Conservation (phyloP, 2,329 filamentous ascomycete species). For the Colletotrichum theobromicola region DNA sequence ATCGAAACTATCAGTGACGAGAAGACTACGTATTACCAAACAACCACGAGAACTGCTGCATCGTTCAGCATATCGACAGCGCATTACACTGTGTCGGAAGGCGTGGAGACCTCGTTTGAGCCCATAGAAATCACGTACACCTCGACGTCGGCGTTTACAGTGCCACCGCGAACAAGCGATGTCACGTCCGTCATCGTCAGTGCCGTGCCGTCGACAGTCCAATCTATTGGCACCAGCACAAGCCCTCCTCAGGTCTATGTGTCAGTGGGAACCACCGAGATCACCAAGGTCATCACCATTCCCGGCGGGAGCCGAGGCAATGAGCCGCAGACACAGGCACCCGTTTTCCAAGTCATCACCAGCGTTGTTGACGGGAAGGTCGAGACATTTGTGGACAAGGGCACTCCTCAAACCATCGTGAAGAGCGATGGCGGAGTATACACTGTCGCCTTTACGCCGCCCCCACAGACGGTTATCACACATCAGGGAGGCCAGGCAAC, state of each 20-base stretch:
- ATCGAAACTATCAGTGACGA: background rate
- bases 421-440: conserved; percentile 7
- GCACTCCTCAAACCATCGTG: conserved; percentile 12
- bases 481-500: conserved; percentile 7
- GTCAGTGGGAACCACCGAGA: conserved; percentile 24
- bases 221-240: background rate
- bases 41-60: background rate
- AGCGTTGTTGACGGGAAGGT: conserved; percentile 25
- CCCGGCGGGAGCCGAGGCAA: background rate
- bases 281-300: conserved; percentile 23
- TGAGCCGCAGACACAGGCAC: background rate
- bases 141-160: background rate
- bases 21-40: background rate
- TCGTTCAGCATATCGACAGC: background rate
- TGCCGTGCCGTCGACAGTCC: background rate
- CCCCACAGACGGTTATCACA: background rate
- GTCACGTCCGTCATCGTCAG: background rate
- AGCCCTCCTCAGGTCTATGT: conserved; percentile 6
- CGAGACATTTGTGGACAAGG: conserved; percentile 17
- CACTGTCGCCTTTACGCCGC: conserved; percentile 3
- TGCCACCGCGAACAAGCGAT: background rate
- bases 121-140: background rate
- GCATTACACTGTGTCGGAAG: background rate
- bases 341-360: conserved; percentile 26
- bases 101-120: background rate